These are phyloP conservation scores for Pseudotsuga menziesii DNA, from an alignment of 75 land plant genomes.

Conservation along the genomic window DNA sequence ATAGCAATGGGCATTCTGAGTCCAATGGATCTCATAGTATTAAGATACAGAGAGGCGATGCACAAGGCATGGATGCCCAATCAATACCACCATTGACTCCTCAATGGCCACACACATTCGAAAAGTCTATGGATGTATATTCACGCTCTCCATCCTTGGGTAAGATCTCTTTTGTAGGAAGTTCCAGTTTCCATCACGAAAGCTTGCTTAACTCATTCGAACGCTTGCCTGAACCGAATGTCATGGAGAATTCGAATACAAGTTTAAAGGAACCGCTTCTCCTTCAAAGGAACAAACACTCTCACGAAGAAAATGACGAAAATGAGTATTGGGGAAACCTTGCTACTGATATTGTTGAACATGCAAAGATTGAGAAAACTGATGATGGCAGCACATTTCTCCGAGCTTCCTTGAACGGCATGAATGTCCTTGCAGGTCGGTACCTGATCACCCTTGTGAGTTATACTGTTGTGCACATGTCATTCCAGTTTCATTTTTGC, in stretches of 20 bases:
- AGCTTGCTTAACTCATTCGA: background rate
- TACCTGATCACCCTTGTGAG: background rate
- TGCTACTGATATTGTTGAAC: background rate
- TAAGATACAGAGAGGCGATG: too few relatives aligned
- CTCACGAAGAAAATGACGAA: background rate
- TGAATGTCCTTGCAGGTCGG: constrained; percentile 46
- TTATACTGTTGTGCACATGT: too few relatives aligned
- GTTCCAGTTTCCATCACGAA: background rate
- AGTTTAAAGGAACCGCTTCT: constrained; percentile 9
- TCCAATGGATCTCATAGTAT: too few relatives aligned
- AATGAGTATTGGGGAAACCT: background rate
- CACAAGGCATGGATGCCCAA: too few relatives aligned
- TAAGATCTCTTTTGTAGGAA: background rate
- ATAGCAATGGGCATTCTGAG: too few relatives aligned
- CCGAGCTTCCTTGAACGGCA: constrained; percentile 27
- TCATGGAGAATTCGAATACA: background rate
- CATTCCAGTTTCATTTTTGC: too few relatives aligned
- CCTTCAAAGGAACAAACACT: background rate
- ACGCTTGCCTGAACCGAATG: background rate
- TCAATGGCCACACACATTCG: constrained; percentile 26
- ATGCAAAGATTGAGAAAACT: background rate
- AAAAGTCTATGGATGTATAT: constrained; percentile 21
- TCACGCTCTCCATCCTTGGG: constrained; percentile 12
- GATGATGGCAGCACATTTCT: constrained; percentile 23
- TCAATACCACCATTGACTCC: too few relatives aligned